Percentiles rank a stretch among this genome's conserved stretches.
Conservation (phyloP, 2,329 filamentous ascomycete species). For the Byssoonygena ceratinophila region DNA sequence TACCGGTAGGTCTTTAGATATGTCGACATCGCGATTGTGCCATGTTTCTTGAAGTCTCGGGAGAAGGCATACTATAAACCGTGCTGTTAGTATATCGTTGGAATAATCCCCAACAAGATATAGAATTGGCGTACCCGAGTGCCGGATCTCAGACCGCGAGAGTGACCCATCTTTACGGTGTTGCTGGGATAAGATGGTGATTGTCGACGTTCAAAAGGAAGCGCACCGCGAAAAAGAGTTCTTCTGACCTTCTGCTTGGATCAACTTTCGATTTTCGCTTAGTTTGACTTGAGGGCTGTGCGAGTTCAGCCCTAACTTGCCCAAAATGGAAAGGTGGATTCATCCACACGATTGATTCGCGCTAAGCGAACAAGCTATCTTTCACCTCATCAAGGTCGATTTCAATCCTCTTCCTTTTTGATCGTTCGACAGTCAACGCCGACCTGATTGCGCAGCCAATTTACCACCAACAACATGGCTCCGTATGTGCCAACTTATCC, state of each 20-base stretch:
- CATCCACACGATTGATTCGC: constrained; percentile 5
- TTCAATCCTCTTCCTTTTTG: constrained; percentile 7
- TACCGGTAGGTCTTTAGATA: constrained; percentile 92
- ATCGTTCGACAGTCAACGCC: constrained; percentile 11
- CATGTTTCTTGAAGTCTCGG: constrained; percentile 88
- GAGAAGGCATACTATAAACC: constrained; percentile 70
- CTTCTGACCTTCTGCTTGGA: constrained; percentile 5
- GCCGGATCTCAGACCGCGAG: constrained; percentile 74
- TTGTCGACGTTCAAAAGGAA: constrained; percentile 29
- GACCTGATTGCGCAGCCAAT: constrained; percentile 25
- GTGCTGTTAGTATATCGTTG: constrained; percentile 14
- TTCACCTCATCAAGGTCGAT: constrained; percentile 10
- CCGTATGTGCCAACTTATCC: constrained; percentile 27
- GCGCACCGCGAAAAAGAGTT: constrained; percentile 20
- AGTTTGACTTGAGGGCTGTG: constrained; percentile 14
- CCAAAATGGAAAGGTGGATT: constrained; percentile 6
- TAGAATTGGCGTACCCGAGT: constrained; percentile 56
- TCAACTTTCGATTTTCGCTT: constrained; percentile 18
- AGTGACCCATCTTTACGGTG: constrained; percentile 68
- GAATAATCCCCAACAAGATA: constrained; percentile 3
- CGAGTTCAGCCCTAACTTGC: constrained; percentile 17
- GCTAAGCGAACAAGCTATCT: constrained; percentile 16
- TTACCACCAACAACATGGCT: constrained; percentile 35
- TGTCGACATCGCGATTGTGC: constrained; percentile 83
- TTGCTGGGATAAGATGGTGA: constrained; percentile 34